Evolutionary conservation across 768 basidiomycete genomes (phyloP).

Genomic region (Collybia sp.): DNA sequence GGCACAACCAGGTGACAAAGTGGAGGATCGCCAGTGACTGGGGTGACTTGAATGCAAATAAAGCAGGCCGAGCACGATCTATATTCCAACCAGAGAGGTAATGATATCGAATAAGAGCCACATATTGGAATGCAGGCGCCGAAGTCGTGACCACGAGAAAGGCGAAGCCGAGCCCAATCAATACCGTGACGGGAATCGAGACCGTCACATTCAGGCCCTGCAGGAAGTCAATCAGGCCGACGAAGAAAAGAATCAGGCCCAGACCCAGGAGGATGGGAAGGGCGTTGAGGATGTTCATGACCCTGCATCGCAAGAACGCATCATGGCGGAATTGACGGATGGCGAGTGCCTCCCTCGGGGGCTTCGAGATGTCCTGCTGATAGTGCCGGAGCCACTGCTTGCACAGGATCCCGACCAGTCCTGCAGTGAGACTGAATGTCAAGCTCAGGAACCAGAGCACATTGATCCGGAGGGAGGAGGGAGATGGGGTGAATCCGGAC

Average conservation of each 20-base stretch:
- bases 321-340: background rate
- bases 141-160: too few species aligned
- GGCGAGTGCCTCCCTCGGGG: background rate
- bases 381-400: conserved; percentile 12
- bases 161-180: too few species aligned
- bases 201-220: too few species aligned
- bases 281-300: background rate
- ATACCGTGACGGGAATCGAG: too few species aligned
- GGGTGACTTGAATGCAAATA: too few species aligned
- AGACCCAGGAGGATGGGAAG: conserved; percentile 2
- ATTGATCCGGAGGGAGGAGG: conserved; percentile 9
- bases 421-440: conserved; percentile 12
- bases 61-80: too few species aligned
- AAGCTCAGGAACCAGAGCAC: conserved; percentile 14
- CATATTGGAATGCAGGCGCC: too few species aligned
- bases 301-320: background rate
- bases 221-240: background rate
- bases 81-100: too few species aligned
- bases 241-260: conserved; percentile 1
- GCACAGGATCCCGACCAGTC: conserved; percentile 13
- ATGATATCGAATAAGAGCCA: too few species aligned
- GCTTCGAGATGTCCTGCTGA: background rate
- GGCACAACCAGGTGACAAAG: too few species aligned
- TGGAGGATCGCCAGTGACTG: too few species aligned
- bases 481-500: background rate